A percentile compares a stretch with the other conserved stretches of the same genome.
Conservation (phyloP, 2,329 filamentous ascomycete species). For the Colletotrichum sp. region DNA sequence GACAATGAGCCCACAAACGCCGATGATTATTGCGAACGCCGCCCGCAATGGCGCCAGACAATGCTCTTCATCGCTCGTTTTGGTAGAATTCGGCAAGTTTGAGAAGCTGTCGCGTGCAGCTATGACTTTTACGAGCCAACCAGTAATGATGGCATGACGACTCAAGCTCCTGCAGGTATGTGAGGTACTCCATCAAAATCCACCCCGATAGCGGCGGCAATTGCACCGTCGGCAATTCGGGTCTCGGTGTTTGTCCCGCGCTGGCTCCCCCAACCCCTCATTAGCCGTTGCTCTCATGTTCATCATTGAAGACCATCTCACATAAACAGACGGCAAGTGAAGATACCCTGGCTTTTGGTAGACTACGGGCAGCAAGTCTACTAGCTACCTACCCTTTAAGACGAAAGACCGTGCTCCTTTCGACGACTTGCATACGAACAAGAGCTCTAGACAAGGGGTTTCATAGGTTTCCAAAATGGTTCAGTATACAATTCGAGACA, state of each 20-base stretch:
- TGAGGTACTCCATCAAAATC: background rate
- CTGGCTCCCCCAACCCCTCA: background rate
- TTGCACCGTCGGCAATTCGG: slow-evolving; percentile 14
- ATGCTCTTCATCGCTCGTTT: background rate
- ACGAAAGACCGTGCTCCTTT: background rate
- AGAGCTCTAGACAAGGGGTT: background rate
- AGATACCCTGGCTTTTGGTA: background rate
- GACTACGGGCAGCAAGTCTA: background rate
- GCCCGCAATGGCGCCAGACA: background rate
- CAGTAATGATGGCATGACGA: background rate
- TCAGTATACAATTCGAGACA: slow-evolving; percentile 21
- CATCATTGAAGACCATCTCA: background rate
- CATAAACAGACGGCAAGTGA: background rate
- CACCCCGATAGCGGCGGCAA: slow-evolving; percentile 12
- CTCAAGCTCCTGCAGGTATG: background rate
- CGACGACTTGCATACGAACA: background rate
- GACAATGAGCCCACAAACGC: background rate
- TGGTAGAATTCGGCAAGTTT: background rate
- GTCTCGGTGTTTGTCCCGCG: background rate
- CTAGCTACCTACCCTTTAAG: background rate
- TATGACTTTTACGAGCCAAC: background rate
- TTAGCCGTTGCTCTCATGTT: background rate
- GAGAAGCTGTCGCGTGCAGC: background rate
- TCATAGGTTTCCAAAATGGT: background rate
- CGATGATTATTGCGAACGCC: background rate